Base-by-base conservation (phyloP, 768 basidiomycete species). In the Strobilomyces confusus region DNA sequence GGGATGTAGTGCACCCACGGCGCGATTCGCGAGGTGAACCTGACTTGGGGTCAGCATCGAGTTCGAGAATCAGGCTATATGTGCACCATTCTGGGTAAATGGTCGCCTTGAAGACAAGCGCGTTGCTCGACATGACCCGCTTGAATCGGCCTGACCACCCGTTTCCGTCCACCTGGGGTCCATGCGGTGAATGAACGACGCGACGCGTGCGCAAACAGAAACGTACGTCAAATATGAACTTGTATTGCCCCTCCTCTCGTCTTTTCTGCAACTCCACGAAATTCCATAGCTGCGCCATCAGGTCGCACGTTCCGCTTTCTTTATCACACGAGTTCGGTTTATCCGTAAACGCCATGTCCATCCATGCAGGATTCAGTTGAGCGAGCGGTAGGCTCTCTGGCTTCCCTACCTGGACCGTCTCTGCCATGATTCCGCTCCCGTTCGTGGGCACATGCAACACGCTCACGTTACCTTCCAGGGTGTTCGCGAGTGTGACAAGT, bases 1-100 rank as follows among this genome's bases (percentile, higher is more conserved):
- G 87, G 87, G 1, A 89, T 75, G 62, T 88, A 90, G 64, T 89
- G 87, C 7, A 87, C 73, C 86, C 86, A 88, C 1, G 86, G 83
- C 30, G 73, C 76, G 38, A 83, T 72, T 8, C 82, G 77, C 55
- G 83, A 80, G 9, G 68, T 72, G 55, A 71, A 84, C 82, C 80
- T 82, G 13, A 3, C 32, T 2, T 1, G 13, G 11, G 1, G 20
- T 46, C 32, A 26, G 20, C 1, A 13, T 14, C 5, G 8, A 3
- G 13, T 44, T 22, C 17, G 7, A 40, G 2, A 40, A 15, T 19
- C 38, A 30, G 26, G 1, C 12, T 15, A 8, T 22, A 9, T 14
- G 15, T 71, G 12, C 61, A 83, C 87, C 87, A 89, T 68, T 88
- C 87, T 0, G 85, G 86, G 61, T 84, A 87, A 55, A 87, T 77